Evolutionary conservation across 345 rosid species (phyloP).

Genomic region (Aquilaria yunnanensis): DNA sequence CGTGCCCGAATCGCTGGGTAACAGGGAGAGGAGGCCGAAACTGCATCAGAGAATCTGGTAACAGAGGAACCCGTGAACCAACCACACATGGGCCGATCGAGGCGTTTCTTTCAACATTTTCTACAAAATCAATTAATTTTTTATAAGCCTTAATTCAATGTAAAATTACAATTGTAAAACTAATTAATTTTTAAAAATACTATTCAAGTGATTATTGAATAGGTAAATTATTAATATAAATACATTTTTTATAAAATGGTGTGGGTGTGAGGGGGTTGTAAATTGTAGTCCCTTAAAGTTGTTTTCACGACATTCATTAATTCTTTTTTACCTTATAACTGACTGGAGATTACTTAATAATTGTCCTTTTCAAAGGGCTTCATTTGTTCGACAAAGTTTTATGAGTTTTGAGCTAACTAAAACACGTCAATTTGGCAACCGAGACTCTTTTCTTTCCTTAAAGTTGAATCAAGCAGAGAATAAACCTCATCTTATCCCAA

Average conservation of each 20-base stretch:
- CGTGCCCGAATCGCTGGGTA: conserved; percentile 7
- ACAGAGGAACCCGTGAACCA: conserved; percentile 56
- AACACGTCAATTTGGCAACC: too few relatives aligned
- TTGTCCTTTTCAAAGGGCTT: too few relatives aligned
- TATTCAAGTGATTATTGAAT: background rate
- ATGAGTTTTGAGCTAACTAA: too few relatives aligned
- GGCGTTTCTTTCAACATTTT: conserved; percentile 3
- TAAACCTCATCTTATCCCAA: conserved; percentile 43
- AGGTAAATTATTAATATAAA: background rate
- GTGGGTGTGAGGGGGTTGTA: too few relatives aligned
- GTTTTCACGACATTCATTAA: too few relatives aligned
- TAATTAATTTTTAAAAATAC: background rate
- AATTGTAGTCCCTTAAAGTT: too few relatives aligned
- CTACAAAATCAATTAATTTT: conserved; percentile 11
- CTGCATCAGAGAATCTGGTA: conserved; percentile 40
- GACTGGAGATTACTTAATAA: too few relatives aligned
- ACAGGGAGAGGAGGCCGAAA: conserved; percentile 11
- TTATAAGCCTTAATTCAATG: background rate
- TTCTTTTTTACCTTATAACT: too few relatives aligned
- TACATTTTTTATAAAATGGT: too few relatives aligned
- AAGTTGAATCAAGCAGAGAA: conserved; percentile 34
- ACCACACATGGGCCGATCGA: conserved; percentile 28
- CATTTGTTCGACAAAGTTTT: too few relatives aligned
- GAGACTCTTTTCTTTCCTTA: conserved; percentile 12
- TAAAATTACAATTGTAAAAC: background rate